These are phyloP conservation scores for Tuber melanosporum DNA, from an alignment of 495 filamentous ascomycete species.

Conservation along the genomic window DNA sequence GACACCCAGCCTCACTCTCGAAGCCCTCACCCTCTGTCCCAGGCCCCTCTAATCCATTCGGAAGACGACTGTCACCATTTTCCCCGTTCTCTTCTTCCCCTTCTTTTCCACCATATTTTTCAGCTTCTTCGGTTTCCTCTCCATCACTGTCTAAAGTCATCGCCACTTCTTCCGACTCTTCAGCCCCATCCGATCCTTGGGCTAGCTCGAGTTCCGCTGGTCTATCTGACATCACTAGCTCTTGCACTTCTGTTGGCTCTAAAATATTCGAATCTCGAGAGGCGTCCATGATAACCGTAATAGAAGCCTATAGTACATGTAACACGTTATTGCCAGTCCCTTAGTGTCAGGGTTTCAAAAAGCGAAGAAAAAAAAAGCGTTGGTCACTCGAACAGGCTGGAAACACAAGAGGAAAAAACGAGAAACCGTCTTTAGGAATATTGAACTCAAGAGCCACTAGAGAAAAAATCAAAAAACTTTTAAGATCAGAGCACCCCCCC, in stretches of 20 bases:
- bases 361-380: not conserved
- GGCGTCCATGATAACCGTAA: constrained; percentile 1
- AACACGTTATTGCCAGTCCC: constrained; percentile 1
- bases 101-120: not conserved
- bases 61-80: not conserved
- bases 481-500: not conserved
- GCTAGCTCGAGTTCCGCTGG: not conserved
- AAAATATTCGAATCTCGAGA: not conserved
- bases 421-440: not conserved
- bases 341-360: not conserved
- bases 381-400: not conserved
- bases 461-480: not conserved
- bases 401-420: not conserved
- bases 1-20: not conserved
- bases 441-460: constrained; percentile 2
- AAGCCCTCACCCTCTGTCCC: not conserved
- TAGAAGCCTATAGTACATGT: constrained; percentile 2
- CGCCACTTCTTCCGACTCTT: not conserved
- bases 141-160: not conserved
- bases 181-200: not conserved
- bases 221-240: constrained; percentile 3
- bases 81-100: not conserved
- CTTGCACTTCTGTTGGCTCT: not conserved
- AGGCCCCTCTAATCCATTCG: not conserved
- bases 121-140: not conserved